Evolutionary conservation across 176 grass and related monocot species (phyloP), one percentile per base, ranked within the genome.

Genomic region (Carex kokanica): DNA sequence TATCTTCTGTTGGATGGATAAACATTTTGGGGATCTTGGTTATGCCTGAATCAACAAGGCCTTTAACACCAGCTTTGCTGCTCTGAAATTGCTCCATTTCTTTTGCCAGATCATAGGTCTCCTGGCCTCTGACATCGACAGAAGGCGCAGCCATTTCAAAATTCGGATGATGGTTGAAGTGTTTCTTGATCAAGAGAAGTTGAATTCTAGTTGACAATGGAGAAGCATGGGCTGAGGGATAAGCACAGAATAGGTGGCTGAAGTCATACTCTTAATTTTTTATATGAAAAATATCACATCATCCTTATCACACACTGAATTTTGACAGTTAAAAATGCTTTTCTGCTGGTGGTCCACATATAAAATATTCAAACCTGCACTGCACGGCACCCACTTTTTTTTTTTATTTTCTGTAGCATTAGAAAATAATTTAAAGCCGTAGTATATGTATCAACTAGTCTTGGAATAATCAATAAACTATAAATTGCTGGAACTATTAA

Each of bases 21-120:
- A 73, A 84, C 32, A 84, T 56, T 84, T 84, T 84, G 41, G 82
- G 82, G 64, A 73, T 74, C 49, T 71, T 74, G 64, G 82, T 84
- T 75, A 84, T 84, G 29, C 69, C 67, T 56, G 64, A 84, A 65
- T 84, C 82, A 14, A 74, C 18, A 43, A 84, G 82, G 82, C 82
- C 82, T 62, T 73, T 74, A 29, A 60, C 45, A 29, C 86, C 67
- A 66, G 52, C 29, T 71, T 84, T 84, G 36, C 67, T 75, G 49
- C 24, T 60, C 31, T 71, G 69, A 36, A 75, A 75, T 24, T 84
- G 64, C 18, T 84, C 41, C 49, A 58, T 24, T 75, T 75, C 82
- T 38, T 75, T 84, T 74, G 82, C 36, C 16, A 84, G 49, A 84
- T 84, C 64, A 58, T 40, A 57, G 11, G 27, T 58, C 8, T 58